A percentile compares a stretch with the other conserved stretches of the same genome.
Evolutionary conservation across 108 stramenopile genomes (phyloP).

Genomic region (Fistulifera solaris): DNA sequence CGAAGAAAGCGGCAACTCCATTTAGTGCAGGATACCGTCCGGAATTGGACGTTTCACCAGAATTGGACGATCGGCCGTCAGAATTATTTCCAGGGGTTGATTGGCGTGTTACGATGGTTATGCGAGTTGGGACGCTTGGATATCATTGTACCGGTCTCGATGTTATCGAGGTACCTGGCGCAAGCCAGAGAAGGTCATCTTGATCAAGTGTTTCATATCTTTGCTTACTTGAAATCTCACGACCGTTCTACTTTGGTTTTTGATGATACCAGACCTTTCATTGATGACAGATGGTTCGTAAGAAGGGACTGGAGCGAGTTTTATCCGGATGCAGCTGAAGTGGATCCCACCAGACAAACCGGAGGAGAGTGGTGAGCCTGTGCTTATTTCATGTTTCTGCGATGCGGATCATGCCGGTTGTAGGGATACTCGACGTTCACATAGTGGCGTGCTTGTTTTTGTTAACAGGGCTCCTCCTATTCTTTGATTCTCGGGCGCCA

Average conservation of each 20-base stretch:
- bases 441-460: slow-evolving; percentile 7
- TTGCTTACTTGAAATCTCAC: slow-evolving; percentile 21
- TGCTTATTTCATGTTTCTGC: slow-evolving; percentile 3
- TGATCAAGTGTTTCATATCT: no score
- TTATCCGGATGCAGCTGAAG: slow-evolving; percentile 8
- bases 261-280: not conserved
- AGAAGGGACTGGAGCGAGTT: slow-evolving; percentile 10
- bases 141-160: slow-evolving; percentile 27
- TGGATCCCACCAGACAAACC: slow-evolving; percentile 6
- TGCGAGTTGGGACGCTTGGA: slow-evolving; percentile 29
- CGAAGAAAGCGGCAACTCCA: not conserved
- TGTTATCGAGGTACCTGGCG: slow-evolving; percentile 34
- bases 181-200: slow-evolving; percentile 39
- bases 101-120: slow-evolving; percentile 18
- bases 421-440: slow-evolving; percentile 1
- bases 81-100: not conserved
- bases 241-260: slow-evolving; percentile 13
- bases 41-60: not conserved
- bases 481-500: slow-evolving; percentile 7
- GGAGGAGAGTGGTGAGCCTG: slow-evolving; percentile 2
- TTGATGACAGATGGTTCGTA: no score
- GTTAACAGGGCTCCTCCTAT: slow-evolving; percentile 5
- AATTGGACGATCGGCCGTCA: not conserved
- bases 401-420: not conserved
- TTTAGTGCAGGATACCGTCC: not conserved